Evolutionary conservation across 805 yeast genomes (phyloP).

Genomic region (Candida multigemmis): DNA sequence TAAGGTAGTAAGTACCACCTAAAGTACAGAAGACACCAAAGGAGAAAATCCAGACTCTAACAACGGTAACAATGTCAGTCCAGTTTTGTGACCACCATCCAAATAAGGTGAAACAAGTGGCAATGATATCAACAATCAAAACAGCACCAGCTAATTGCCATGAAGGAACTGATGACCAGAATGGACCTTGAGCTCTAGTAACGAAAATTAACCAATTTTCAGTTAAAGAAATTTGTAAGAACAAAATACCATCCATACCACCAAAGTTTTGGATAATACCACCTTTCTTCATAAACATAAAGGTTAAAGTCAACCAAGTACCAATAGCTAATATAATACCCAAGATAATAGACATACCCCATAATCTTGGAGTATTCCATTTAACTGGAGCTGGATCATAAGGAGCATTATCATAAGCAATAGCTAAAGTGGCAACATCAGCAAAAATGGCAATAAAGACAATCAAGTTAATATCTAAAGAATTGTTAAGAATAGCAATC

Average conservation of each 20-base stretch:
- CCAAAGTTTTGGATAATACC: conserved; percentile 97
- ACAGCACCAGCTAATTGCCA: conserved; percentile 97
- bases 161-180: conserved; percentile 95
- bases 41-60: conserved; percentile 91
- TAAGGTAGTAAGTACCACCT: conserved; percentile 94
- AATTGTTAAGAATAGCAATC: conserved; percentile 87
- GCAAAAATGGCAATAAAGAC: conserved; percentile 97
- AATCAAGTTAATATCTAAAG: conserved; percentile 82
- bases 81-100: conserved; percentile 98
- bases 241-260: conserved; percentile 85
- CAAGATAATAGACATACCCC: conserved; percentile 91
- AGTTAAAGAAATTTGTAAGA: conserved; percentile 89
- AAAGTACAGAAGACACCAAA: conserved; percentile 94
- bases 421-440: conserved; percentile 94
- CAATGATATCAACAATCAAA: conserved; percentile 78
- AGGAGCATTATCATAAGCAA: conserved; percentile 97
- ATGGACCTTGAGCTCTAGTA: conserved; percentile 96
- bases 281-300: conserved; percentile 84
- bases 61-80: conserved; percentile 93
- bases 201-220: conserved; percentile 97
- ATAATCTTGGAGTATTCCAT: conserved; percentile 94
- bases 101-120: conserved; percentile 86
- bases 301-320: conserved; percentile 91
- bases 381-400: conserved; percentile 87
- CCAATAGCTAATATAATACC: conserved; percentile 84